phyloP scores from a whole-genome alignment of 73 alveolate species.

The Halteria grandinella region DNA sequence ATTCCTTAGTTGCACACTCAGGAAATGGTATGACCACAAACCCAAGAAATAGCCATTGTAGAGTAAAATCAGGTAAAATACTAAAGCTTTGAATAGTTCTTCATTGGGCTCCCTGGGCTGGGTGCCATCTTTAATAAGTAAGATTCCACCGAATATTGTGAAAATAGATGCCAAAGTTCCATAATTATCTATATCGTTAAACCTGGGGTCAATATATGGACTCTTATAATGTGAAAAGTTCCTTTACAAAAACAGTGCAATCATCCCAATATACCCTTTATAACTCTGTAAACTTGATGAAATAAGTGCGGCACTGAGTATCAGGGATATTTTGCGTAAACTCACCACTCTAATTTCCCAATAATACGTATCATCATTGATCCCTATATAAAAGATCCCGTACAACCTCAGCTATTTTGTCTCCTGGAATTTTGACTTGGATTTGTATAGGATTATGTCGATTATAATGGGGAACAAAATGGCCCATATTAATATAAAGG shows the following conservation, averaged over 20 bases:
- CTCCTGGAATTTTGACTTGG: conserved; percentile 1
- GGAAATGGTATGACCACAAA: too few species aligned
- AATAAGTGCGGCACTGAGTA: conserved; percentile 24
- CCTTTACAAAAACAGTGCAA: conserved; percentile 14
- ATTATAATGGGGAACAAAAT: neutral
- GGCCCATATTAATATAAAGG: conserved; percentile 7
- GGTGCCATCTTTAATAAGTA: too few species aligned
- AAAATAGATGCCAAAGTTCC: conserved; percentile 36
- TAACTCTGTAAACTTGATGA: conserved; percentile 15
- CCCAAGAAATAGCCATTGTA: too few species aligned
- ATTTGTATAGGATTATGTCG: conserved; percentile 21
- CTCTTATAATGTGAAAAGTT: neutral
- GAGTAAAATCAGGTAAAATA: too few species aligned
- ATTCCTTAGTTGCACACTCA: too few species aligned
- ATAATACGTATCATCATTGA: conserved; percentile 16
- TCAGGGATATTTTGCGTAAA: conserved; percentile 25
- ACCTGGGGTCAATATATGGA: conserved; percentile 31
- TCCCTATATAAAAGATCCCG: conserved; percentile 54
- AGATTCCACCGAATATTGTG: too few species aligned
- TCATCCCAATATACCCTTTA: conserved; percentile 21
- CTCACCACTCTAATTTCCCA: conserved; percentile 41
- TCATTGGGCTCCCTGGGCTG: too few species aligned
- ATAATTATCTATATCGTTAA: conserved; percentile 27
- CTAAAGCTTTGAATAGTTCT: too few species aligned
- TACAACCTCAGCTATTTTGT: neutral